Evolutionary conservation across 306 rosid species (phyloP), one percentile per base, ranked within the genome.

Genomic region (Trichosanthes cucumerina): DNA sequence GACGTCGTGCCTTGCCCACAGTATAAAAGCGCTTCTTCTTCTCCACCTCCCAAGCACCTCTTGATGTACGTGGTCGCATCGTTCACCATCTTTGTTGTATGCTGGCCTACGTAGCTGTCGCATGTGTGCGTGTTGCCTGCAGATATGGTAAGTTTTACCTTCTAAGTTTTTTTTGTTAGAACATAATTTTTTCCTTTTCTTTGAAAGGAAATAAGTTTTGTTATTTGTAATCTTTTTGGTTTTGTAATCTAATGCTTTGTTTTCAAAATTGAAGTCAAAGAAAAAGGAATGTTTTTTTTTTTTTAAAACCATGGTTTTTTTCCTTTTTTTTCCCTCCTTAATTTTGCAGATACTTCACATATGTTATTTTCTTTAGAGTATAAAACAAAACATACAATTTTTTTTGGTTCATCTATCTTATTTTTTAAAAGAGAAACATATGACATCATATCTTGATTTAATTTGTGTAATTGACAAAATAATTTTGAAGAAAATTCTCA

Each of bases 1-100:
- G 94, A 82, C 0, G 97, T 93, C 2, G 94, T 74, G 80, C 98
- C 98, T 0, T 93, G 87, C 6, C 98, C 98, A 72, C 96, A 92
- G n/a, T 90, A 83, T 0, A 93, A 64, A 36, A 92, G 74, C 41
- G 86, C 94, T 43, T 90, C 93, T 0, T 88, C 87, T 63, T 86
- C 59, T 36, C 89, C 81, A 31, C 93, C 90, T 23, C 96, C 96
- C 76, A 93, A 88, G 80, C 96, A 87, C 72, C 77, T 87, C 77
- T 92, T 93, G 21, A 92, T 83, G 84, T 89, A 93, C 26, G 74
- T 52, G 0, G 43, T 46, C 26, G 98, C 93, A 80, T 88, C 92
- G 0, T 86, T 82, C 31, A 88, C 74, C 86, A 87, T 82, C 68
- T 89, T 87, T 81, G 97, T 89, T n/a, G 93, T 93, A 19, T 77